Percentiles rank a stretch among this genome's conserved stretches.
Evolutionary conservation across 1,139 yeast genomes (phyloP).

Genomic region (Sugiyamaella novakii): DNA sequence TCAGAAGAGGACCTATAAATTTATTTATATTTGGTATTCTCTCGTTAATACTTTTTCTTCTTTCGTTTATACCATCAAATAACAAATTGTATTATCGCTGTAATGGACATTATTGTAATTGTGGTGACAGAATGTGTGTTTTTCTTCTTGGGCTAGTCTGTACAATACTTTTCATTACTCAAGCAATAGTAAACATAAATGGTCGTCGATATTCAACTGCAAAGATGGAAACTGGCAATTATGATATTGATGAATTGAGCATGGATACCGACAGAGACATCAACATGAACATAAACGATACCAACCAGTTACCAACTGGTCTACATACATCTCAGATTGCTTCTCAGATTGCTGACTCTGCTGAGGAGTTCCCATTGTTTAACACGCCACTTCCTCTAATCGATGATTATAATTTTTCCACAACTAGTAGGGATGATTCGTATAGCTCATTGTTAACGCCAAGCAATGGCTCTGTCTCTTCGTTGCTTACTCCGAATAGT

Average conservation of each 20-base stretch:
- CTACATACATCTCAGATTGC: too few species aligned
- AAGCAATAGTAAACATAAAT: not conserved
- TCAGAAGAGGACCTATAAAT: slow-evolving; percentile 1
- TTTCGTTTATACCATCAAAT: not conserved
- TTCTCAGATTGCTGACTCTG: too few species aligned
- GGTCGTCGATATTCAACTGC: slow-evolving; percentile 2
- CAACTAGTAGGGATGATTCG: too few species aligned
- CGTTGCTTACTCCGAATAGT: too few species aligned
- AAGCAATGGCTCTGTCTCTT: too few species aligned
- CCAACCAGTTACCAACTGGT: slow-evolving; percentile 5
- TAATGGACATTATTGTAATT: not conserved
- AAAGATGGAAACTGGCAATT: slow-evolving; percentile 3
- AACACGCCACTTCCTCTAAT: too few species aligned
- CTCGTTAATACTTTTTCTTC: not conserved
- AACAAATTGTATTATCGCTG: not conserved
- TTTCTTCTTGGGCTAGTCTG: not conserved
- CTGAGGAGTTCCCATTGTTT: too few species aligned
- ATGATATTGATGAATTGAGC: not conserved
- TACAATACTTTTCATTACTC: not conserved
- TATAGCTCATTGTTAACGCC: too few species aligned
- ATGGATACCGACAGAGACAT: slow-evolving; percentile 2
- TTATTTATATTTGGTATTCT: slow-evolving; percentile 1
- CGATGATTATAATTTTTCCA: too few species aligned
- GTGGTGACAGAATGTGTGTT: not conserved
- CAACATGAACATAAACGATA: not conserved